These are phyloP conservation scores for Xylaria cubensis DNA, from an alignment of 495 filamentous ascomycete species.

Conservation along the genomic window DNA sequence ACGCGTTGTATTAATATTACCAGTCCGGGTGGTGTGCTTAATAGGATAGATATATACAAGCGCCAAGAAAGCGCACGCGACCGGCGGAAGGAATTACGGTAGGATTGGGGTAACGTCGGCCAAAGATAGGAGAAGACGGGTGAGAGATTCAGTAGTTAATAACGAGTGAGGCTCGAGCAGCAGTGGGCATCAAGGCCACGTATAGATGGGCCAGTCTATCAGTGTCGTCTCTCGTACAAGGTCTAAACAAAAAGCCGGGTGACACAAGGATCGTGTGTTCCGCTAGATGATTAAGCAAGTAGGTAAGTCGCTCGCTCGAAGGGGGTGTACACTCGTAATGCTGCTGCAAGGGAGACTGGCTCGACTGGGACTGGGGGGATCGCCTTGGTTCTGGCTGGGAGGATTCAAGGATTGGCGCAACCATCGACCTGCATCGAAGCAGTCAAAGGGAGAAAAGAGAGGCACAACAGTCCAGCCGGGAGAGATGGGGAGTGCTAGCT, in stretches of 20 bases:
- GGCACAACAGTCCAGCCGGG: neutral
- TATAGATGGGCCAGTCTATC: neutral
- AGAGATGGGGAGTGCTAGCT: neutral
- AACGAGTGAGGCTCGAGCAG: constrained; percentile 5
- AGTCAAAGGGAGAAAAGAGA: neutral
- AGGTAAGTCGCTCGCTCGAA: neutral
- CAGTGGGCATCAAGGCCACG: constrained; percentile 8
- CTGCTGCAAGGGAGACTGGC: neutral
- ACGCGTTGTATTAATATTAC: constrained; percentile 18
- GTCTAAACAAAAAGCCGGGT: constrained; percentile 2
- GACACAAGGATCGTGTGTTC: neutral
- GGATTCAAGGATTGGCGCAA: constrained; percentile 25
- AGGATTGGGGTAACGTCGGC: constrained; percentile 28
- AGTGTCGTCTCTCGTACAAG: neutral
- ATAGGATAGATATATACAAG: constrained; percentile 24
- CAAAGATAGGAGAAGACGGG: constrained; percentile 3
- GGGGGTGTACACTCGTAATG: neutral
- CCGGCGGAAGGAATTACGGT: constrained; percentile 10
- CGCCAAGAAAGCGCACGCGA: constrained; percentile 27
- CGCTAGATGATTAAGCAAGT: constrained; percentile 1
- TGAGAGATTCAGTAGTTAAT: constrained; percentile 5
- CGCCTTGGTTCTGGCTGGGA: neutral
- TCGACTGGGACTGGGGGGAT: neutral
- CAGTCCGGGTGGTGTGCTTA: constrained; percentile 2
- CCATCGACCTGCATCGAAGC: constrained; percentile 5